These are phyloP conservation scores for Claviceps digitariae DNA, from an alignment of 2,329 filamentous ascomycete species.

Conservation along the genomic window DNA sequence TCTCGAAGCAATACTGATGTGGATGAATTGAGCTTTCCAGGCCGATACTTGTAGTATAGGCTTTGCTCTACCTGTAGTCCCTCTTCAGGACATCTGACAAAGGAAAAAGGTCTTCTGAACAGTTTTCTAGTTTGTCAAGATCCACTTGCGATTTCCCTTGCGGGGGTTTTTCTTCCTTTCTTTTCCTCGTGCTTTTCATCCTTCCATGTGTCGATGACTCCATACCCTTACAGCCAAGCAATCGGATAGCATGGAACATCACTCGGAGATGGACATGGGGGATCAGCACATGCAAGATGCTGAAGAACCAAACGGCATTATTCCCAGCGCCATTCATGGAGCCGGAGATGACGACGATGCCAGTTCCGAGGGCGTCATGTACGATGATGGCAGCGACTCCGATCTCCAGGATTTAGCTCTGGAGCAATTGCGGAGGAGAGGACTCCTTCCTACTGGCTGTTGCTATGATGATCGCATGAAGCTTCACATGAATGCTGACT, in stretches of 20 bases:
- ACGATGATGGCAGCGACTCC: conserved; percentile 21
- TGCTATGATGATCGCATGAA: conserved; percentile 96
- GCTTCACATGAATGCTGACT: conserved; percentile 77
- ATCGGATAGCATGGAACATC: conserved; percentile 6
- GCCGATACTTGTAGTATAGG: neutral
- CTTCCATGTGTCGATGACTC: neutral
- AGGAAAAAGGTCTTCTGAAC: neutral
- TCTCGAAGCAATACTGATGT: neutral
- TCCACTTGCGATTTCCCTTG: neutral
- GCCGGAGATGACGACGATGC: conserved; percentile 18
- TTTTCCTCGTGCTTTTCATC: neutral
- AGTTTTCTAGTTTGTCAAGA: neutral
- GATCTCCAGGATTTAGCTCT: conserved; percentile 24
- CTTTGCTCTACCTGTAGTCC: too few relatives aligned
- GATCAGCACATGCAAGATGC: conserved; percentile 31
- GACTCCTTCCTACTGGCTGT: conserved; percentile 55
- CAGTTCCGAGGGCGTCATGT: conserved; percentile 21
- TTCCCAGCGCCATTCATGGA: conserved; percentile 8
- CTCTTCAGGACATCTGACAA: neutral
- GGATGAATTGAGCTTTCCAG: neutral
- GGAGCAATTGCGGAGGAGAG: conserved; percentile 27
- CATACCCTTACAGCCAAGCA: neutral
- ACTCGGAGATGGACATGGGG: conserved; percentile 26
- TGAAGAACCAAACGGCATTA: conserved; percentile 15
- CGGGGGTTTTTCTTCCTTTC: neutral